These are phyloP conservation scores for Falciphora oryzae DNA, from an alignment of 2,329 filamentous ascomycete genomes.

Conservation along the genomic window DNA sequence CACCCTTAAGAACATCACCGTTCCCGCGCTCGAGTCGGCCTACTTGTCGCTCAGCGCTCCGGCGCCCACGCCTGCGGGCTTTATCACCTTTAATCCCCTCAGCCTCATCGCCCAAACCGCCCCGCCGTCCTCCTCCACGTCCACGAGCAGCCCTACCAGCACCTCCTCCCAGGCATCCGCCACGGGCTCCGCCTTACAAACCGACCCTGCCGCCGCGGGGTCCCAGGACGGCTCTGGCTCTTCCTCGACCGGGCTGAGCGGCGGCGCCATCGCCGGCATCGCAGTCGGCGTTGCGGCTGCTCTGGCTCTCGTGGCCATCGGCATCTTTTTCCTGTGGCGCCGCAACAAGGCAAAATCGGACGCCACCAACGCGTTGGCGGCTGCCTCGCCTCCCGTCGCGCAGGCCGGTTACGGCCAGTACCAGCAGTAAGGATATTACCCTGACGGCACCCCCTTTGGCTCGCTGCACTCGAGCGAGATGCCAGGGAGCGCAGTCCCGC, in stretches of 20 bases:
- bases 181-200: not conserved
- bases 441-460: not conserved
- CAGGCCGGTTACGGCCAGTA: too few relatives aligned
- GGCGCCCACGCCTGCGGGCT: slow-evolving; percentile 11
- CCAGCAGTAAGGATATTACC: not conserved
- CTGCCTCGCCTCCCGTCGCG: too few relatives aligned
- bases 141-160: not conserved
- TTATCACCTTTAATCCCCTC: slow-evolving; percentile 14
- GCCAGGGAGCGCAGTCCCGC: not conserved
- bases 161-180: not conserved
- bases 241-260: not conserved
- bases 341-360: slow-evolving; percentile 9
- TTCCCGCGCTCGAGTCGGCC: slow-evolving; percentile 12
- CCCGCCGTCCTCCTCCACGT: slow-evolving; percentile 3
- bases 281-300: not conserved
- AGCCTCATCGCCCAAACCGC: slow-evolving; percentile 12
- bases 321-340: slow-evolving; percentile 12
- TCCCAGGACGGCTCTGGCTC: not conserved
- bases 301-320: slow-evolving; percentile 11
- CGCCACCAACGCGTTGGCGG: not conserved
- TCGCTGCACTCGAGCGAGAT: not conserved
- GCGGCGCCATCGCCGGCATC: slow-evolving; percentile 7
- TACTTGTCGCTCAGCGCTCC: slow-evolving; percentile 15
- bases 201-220: not conserved
- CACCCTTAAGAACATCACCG: slow-evolving; percentile 15